Base-by-base conservation (phyloP, 2,329 filamentous ascomycete genomes). In the Aspergillus arachidicola region DNA sequence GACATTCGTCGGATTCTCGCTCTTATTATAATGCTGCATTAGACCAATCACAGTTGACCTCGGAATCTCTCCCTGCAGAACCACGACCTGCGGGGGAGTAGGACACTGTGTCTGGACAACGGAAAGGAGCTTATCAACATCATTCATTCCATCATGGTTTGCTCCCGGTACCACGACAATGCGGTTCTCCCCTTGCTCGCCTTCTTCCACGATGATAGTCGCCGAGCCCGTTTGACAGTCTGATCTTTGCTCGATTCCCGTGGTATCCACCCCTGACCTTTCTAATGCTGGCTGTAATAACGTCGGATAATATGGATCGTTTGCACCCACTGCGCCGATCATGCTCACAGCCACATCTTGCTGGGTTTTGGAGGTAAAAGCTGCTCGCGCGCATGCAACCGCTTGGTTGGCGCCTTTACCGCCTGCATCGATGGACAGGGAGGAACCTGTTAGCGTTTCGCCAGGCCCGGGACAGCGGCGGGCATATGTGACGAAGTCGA, bases 381-480 rank as follows among this genome's bases (percentile, higher is more conserved):
- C 38, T 73, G 70, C 45, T 66, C 94, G 91, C 57, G 89, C 91
- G 79, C 91, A 93, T 21, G 93, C 93, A 60, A 97, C 91, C 63
- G 93, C 94, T 82, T 97, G 94, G 82, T 98, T 98, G 64, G 93
- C 93, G 66, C 94, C 94, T 81, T 98, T 98, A 60, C 95, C 94
- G 71, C 94, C 95, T 34, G 91, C 89, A 43, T 91, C 93, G 34
- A 90, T 92, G 73, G 85, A 85, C 80, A 96, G 96, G 28, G 87
- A 88, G 68, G 83, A 88, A 46, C 92, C 86, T 2, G 91, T 94
- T 57, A 98, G 85, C 1, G 94, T 98, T 81, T 98, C 94, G 68
- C 94, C 95, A 0, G 91, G 89, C 1, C 85, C 81, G 1, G 94
- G 94, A 66, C 97, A 88, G 67, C 94, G 92, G 4, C 92, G 84